A percentile compares a stretch with the other conserved stretches of the same genome.
Conservation (phyloP, 1,139 yeast species). For the Candida dubliniensis region DNA sequence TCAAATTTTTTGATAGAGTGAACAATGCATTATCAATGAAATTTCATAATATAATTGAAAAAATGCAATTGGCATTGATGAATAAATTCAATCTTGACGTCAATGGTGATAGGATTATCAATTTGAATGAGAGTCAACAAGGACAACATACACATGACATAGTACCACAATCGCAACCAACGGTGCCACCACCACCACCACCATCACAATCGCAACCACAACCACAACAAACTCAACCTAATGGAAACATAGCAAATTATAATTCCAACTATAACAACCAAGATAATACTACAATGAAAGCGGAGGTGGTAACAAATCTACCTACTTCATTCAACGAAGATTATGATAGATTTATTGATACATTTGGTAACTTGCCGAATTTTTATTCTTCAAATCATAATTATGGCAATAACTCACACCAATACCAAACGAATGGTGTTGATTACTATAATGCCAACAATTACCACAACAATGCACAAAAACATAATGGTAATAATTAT, state of each 20-base stretch:
- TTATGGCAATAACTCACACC: constrained; percentile 6
- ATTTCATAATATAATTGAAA: constrained; percentile 12
- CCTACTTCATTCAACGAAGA: constrained; percentile 11
- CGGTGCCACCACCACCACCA: neutral
- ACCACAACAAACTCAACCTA: neutral
- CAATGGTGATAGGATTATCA: constrained; percentile 9
- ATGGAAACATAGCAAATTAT: neutral
- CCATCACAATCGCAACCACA: constrained; percentile 1
- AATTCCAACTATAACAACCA: neutral
- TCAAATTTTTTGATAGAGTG: constrained; percentile 12
- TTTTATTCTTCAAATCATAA: neutral
- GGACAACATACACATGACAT: neutral
- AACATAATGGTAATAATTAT: no score
- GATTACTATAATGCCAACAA: no score
- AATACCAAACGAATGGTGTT: no score
- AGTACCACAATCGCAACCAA: neutral
- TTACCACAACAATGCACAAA: no score
- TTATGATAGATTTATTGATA: constrained; percentile 14
- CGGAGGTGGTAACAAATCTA: neutral
- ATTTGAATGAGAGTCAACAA: neutral
- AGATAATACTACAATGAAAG: neutral
- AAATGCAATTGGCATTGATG: constrained; percentile 16
- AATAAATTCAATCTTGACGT: constrained; percentile 10
- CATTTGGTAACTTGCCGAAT: constrained; percentile 9
- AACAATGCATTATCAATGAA: constrained; percentile 12